phyloP scores from a whole-genome alignment of 305 asterid genomes.

The Andrographis paniculata region DNA sequence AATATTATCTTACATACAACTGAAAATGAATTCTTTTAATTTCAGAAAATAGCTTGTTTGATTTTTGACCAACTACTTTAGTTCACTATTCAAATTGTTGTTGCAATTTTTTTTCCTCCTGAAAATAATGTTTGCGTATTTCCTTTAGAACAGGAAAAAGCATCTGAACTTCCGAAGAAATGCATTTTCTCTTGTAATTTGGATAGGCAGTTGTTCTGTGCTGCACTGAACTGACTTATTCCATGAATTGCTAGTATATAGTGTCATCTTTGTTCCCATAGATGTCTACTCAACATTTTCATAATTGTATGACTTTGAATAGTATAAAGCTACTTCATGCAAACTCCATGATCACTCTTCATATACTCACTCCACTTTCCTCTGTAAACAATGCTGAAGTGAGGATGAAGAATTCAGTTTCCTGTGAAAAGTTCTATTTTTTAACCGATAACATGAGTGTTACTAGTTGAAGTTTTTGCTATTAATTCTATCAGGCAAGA shows the following conservation, averaged over 20 bases:
- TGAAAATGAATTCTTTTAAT: background rate
- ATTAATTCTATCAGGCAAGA: no score
- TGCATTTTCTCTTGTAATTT: no score
- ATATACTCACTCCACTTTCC: no score
- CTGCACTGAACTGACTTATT: background rate
- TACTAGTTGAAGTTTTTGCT: no score
- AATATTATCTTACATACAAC: constrained; percentile 11
- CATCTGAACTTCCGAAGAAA: no score
- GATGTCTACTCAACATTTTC: background rate
- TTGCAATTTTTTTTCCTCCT: background rate
- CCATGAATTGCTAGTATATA: background rate
- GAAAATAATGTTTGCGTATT: no score
- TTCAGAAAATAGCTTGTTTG: background rate
- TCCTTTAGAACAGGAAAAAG: no score
- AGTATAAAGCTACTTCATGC: background rate
- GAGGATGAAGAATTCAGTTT: no score
- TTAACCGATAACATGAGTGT: no score
- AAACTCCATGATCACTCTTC: background rate
- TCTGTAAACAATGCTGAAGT: no score
- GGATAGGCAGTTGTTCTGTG: no score
- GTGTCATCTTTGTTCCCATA: background rate
- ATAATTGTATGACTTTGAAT: background rate
- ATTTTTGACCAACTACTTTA: background rate
- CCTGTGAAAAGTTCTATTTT: no score
- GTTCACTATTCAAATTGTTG: background rate